Conservation (phyloP, 1,284 basidiomycete genomes). For the Sphaerobolus stellatus region DNA sequence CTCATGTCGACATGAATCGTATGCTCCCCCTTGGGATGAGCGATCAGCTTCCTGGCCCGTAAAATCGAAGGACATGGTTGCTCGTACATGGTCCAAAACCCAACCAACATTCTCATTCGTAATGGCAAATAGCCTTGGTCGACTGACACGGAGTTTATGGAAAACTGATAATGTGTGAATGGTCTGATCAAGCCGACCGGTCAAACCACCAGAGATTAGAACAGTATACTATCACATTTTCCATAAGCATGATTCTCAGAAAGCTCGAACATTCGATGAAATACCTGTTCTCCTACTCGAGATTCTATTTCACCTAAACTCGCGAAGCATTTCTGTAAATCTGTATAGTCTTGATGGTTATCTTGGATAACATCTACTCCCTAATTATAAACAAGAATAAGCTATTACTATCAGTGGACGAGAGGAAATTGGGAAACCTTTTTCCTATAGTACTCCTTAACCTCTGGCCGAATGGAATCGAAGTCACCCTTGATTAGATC, state of each 20-base stretch:
- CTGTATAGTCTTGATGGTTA: slow-evolving; percentile 80
- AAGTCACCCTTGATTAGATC: slow-evolving; percentile 92
- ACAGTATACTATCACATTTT: slow-evolving; percentile 60
- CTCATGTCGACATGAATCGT: slow-evolving; percentile 70
- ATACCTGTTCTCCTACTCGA: slow-evolving; percentile 38
- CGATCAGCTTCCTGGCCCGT: neutral
- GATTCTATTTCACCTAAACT: slow-evolving; percentile 59
- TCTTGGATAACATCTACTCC: slow-evolving; percentile 71
- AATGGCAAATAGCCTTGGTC: slow-evolving; percentile 69
- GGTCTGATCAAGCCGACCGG: slow-evolving; percentile 93
- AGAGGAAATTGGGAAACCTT: slow-evolving; percentile 39
- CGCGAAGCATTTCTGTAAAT: slow-evolving; percentile 88
- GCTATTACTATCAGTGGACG: slow-evolving; percentile 9
- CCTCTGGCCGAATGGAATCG: slow-evolving; percentile 82
- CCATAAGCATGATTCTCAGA: neutral
- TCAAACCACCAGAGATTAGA: slow-evolving; percentile 84
- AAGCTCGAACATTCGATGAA: neutral
- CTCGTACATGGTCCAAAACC: slow-evolving; percentile 75
- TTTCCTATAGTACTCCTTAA: slow-evolving; percentile 64
- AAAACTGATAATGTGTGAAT: slow-evolving; percentile 86
- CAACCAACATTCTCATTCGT: slow-evolving; percentile 89
- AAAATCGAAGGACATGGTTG: neutral
- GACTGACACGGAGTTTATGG: slow-evolving; percentile 71
- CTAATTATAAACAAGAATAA: slow-evolving; percentile 36
- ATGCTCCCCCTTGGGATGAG: slow-evolving; percentile 68